These are phyloP conservation scores for Cardamine occulta DNA, from an alignment of 345 rosid species.

Conservation along the genomic window DNA sequence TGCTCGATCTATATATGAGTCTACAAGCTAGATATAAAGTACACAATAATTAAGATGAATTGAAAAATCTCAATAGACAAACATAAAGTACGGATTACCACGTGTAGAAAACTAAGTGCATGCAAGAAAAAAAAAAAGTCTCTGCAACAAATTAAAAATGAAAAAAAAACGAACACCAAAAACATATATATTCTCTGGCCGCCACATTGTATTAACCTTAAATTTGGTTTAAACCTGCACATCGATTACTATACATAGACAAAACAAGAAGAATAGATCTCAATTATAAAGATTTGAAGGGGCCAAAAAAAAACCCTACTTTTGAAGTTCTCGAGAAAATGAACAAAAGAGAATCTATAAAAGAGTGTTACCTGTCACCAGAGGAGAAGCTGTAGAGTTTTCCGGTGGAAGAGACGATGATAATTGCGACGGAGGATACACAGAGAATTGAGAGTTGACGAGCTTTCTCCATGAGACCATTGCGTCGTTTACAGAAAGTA, in stretches of 20 bases:
- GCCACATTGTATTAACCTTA: slow-evolving; percentile 15
- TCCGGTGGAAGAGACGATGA: no score
- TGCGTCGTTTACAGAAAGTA: no score
- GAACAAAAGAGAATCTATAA: no score
- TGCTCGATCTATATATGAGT: no score
- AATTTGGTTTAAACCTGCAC: background rate
- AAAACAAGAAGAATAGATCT: background rate
- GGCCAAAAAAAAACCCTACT: no score
- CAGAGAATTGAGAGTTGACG: no score
- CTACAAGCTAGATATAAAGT: background rate
- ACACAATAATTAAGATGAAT: background rate
- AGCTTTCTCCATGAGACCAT: no score
- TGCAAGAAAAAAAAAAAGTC: slow-evolving; percentile 11
- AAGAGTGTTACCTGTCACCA: no score
- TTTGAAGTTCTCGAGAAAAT: no score
- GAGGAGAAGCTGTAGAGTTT: no score
- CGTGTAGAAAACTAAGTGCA: slow-evolving; percentile 34
- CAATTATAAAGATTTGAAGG: background rate
- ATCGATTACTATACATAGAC: background rate
- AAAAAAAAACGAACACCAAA: slow-evolving; percentile 21
- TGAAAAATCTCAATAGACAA: slow-evolving; percentile 6
- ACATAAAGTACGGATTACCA: slow-evolving; percentile 26
- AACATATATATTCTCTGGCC: background rate
- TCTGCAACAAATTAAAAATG: background rate
- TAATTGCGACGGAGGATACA: no score